Percentiles rank a stretch among this genome's conserved stretches.
Evolutionary conservation across 768 basidiomycete species (phyloP).

Genomic region (Polyporus arcularius): DNA sequence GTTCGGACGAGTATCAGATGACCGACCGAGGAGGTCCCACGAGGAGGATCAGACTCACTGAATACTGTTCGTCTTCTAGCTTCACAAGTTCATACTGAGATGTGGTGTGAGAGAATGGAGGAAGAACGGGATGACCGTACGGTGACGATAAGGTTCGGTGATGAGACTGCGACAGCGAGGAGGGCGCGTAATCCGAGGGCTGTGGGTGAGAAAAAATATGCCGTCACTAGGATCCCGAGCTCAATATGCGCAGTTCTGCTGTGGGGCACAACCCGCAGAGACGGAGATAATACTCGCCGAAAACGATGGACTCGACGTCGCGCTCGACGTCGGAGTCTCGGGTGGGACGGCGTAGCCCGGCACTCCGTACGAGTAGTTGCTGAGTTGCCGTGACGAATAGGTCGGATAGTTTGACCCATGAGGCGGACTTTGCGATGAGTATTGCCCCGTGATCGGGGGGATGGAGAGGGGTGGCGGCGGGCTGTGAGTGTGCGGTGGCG

Average conservation of each 20-base stretch:
- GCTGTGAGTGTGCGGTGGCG: conserved; percentile 26
- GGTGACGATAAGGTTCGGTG: conserved; percentile 13
- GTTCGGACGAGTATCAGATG: neutral
- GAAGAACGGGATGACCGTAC: conserved; percentile 19
- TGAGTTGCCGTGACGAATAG: conserved; percentile 16
- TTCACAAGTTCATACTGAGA: conserved; percentile 53
- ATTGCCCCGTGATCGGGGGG: conserved; percentile 23
- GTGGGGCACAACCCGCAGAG: conserved; percentile 26
- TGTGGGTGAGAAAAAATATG: conserved; percentile 48
- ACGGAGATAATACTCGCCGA: conserved; percentile 75
- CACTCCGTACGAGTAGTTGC: conserved; percentile 56
- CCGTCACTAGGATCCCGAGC: conserved; percentile 61
- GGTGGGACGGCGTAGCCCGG: conserved; percentile 58
- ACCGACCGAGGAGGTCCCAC: neutral
- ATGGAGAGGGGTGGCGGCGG: conserved; percentile 29
- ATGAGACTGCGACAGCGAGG: conserved; percentile 4
- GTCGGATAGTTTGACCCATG: conserved; percentile 9
- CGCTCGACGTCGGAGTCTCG: conserved; percentile 71
- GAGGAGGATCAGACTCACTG: conserved; percentile 24
- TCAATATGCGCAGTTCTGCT: conserved; percentile 35
- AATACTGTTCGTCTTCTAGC: conserved; percentile 66
- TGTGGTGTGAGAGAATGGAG: conserved; percentile 21
- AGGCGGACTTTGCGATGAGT: conserved; percentile 19
- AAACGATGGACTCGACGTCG: conserved; percentile 78
- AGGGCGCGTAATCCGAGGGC: conserved; percentile 62